A percentile compares a stretch with the other conserved stretches of the same genome.
Evolutionary conservation across 192 early-diverging fungal species (phyloP).

Genomic region (Fimicolochytrium jonesii): DNA sequence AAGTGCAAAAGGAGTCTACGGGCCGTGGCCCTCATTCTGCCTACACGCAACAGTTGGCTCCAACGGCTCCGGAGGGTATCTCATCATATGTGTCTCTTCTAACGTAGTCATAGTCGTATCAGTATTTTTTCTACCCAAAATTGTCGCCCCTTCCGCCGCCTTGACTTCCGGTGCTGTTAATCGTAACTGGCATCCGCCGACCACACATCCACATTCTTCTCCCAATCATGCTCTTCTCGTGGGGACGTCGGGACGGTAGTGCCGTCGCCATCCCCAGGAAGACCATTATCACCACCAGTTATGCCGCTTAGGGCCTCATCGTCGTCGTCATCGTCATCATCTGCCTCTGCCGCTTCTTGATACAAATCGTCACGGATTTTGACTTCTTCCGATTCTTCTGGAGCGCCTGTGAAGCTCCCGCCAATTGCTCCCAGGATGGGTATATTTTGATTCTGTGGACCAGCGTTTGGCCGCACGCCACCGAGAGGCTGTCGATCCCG

Average conservation of each 20-base stretch:
- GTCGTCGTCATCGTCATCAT: slow-evolving; percentile 59
- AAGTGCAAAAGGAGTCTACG: too few relatives aligned
- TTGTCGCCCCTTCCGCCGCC: background rate
- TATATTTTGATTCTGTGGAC: slow-evolving; percentile 9
- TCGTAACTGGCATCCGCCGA: slow-evolving; percentile 29
- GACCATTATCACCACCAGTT: background rate
- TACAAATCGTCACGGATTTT: background rate
- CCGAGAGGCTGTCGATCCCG: slow-evolving; percentile 52
- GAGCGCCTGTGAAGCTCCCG: slow-evolving; percentile 16
- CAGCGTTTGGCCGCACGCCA: slow-evolving; percentile 48
- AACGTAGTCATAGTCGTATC: too few relatives aligned
- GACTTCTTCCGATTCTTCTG: slow-evolving; percentile 1
- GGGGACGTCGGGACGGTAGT: too few relatives aligned
- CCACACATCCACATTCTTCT: slow-evolving; percentile 23
- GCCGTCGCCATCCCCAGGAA: background rate
- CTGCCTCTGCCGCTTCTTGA: slow-evolving; percentile 44
- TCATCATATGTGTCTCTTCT: too few relatives aligned
- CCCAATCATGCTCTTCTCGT: slow-evolving; percentile 11
- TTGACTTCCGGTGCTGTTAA: slow-evolving; percentile 2
- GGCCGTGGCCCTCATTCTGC: too few relatives aligned
- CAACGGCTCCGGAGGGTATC: too few relatives aligned
- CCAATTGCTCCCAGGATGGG: slow-evolving; percentile 15
- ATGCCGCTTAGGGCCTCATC: slow-evolving; percentile 58
- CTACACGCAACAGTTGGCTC: too few relatives aligned
- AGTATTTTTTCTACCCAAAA: background rate